Evolutionary conservation across 2,329 filamentous ascomycete species (phyloP).

Genomic region (Chaetomium sp.): DNA sequence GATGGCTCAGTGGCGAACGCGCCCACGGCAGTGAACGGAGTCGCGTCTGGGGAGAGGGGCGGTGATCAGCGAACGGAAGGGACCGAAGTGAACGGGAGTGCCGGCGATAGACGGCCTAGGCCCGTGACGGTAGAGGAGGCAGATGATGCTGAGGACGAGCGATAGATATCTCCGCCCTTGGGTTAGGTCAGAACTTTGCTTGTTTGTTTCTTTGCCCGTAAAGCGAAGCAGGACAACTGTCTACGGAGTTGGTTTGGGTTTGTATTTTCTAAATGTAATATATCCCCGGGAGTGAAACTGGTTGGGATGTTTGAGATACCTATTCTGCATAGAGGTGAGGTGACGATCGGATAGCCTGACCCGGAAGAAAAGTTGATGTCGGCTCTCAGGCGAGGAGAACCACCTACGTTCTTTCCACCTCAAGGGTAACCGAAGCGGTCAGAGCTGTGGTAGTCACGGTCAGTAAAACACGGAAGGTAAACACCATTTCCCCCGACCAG

Average conservation of each 20-base stretch:
- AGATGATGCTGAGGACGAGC: conserved; percentile 41
- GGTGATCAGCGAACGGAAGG: conserved; percentile 24
- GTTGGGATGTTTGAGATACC: neutral
- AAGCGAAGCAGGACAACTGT: neutral
- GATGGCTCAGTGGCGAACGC: neutral
- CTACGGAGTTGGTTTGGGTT: conserved; percentile 3
- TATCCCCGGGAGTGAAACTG: neutral
- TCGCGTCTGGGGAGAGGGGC: conserved; percentile 16
- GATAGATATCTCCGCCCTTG: neutral
- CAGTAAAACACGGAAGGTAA: neutral
- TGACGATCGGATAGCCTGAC: neutral
- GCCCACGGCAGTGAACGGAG: conserved; percentile 4
- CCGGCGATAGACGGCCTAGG: conserved; percentile 42
- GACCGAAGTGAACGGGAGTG: conserved; percentile 25
- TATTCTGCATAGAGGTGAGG: neutral
- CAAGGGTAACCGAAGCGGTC: neutral
- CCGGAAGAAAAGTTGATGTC: neutral
- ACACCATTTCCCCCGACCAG: neutral
- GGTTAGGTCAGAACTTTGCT: neutral
- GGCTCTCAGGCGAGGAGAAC: neutral
- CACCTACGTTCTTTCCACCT: conserved; percentile 3
- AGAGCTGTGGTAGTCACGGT: neutral
- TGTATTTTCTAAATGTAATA: neutral
- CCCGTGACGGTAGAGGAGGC: conserved; percentile 52
- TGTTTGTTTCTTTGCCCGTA: neutral